Conservation (phyloP, 306 rosid genomes). For the Acacia confusa region DNA sequence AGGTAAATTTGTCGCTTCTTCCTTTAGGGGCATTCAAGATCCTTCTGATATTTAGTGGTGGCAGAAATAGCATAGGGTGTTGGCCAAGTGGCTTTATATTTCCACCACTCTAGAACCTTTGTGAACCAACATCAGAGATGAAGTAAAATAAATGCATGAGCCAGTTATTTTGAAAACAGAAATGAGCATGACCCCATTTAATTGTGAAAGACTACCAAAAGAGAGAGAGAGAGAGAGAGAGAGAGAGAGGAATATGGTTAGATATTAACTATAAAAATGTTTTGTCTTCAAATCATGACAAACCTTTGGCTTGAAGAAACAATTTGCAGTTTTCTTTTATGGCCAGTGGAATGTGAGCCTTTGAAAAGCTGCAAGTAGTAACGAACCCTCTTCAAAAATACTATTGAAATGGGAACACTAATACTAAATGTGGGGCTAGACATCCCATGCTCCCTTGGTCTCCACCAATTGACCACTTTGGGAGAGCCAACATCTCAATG, state of each 20-base stretch:
- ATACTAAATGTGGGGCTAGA: neutral
- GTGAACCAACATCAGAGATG: neutral
- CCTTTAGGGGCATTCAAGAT: neutral
- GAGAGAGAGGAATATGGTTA: neutral
- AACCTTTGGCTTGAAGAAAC: neutral
- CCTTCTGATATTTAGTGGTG: neutral
- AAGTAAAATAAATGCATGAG: neutral
- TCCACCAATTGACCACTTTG: neutral
- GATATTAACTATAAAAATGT: neutral
- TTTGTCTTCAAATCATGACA: neutral
- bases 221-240: no score
- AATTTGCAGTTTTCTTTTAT: neutral
- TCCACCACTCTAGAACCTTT: neutral
- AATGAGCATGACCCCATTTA: neutral
- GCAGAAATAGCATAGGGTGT: neutral
- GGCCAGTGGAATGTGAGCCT: neutral
- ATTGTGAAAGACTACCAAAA: neutral
- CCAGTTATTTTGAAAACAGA: neutral
- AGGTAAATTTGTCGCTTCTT: neutral
- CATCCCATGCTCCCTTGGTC: neutral
- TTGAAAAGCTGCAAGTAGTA: neutral
- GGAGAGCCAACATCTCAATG: neutral
- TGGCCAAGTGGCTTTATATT: neutral
- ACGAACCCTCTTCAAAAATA: neutral
- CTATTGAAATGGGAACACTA: neutral